Conservation (phyloP, 139 green algal genomes). For the Coelastrella sp. region DNA sequence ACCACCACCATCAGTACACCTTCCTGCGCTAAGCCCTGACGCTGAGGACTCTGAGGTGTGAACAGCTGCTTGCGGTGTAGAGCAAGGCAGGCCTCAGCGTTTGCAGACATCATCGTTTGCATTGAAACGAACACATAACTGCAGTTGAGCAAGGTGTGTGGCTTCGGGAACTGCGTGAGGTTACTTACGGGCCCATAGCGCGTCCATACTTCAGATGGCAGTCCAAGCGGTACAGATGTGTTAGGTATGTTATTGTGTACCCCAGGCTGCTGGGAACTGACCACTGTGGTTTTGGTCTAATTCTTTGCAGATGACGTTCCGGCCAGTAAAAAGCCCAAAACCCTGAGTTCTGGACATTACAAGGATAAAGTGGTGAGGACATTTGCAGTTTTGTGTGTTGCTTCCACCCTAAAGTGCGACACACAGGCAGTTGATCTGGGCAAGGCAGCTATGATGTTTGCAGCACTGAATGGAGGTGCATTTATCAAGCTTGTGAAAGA, state of each 20-base stretch:
- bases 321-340: not conserved
- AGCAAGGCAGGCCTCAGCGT: not conserved
- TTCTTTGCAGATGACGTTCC: not conserved
- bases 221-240: not conserved
- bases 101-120: not conserved
- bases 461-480: not conserved
- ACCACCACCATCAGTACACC: not conserved
- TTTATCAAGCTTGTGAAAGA: not conserved
- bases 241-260: not conserved
- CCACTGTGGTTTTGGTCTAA: not conserved
- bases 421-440: not conserved
- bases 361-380: not conserved
- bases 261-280: not conserved
- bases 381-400: not conserved
- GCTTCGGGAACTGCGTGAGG: not conserved
- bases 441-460: not conserved
- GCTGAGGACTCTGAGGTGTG: not conserved
- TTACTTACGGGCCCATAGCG: not conserved
- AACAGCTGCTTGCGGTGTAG: not conserved
- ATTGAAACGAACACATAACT: not conserved
- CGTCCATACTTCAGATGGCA: not conserved
- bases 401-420: not conserved
- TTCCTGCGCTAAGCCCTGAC: not conserved
- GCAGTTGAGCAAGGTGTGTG: not conserved
- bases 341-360: not conserved